These are phyloP conservation scores for Parmelia sp. DNA, from an alignment of 495 filamentous ascomycete species.

Conservation along the genomic window DNA sequence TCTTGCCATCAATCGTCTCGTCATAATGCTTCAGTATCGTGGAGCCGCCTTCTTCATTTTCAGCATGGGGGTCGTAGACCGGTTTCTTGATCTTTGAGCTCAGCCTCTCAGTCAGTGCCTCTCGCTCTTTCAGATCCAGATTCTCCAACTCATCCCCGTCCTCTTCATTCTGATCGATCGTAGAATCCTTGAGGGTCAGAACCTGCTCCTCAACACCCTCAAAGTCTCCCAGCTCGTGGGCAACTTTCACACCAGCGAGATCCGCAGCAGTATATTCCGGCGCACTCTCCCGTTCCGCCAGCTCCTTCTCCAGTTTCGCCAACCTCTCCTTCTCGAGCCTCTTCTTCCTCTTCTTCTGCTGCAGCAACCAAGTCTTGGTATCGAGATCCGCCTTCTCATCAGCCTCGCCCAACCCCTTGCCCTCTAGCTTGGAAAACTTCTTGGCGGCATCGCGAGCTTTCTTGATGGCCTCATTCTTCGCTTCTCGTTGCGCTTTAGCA, in stretches of 20 bases:
- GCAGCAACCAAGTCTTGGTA: constrained; percentile 75
- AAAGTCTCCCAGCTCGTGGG: constrained; percentile 72
- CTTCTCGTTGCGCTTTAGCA: constrained; percentile 70
- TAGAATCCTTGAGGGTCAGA: constrained; percentile 83
- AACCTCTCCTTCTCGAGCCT: constrained; percentile 65
- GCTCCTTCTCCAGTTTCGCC: constrained; percentile 66
- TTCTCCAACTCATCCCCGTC: constrained; percentile 92
- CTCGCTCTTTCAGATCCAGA: constrained; percentile 66
- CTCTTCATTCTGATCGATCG: constrained; percentile 76
- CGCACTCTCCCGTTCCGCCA: constrained; percentile 55
- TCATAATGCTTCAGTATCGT: constrained; percentile 82
- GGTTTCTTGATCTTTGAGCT: constrained; percentile 89
- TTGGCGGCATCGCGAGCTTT: constrained; percentile 79
- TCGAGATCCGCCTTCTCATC: constrained; percentile 60
- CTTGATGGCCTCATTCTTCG: constrained; percentile 71
- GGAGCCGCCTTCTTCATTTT: constrained; percentile 52
- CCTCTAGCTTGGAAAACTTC: constrained; percentile 66
- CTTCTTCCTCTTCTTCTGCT: constrained; percentile 85
- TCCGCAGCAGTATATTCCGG: constrained; percentile 71
- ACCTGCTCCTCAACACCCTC: constrained; percentile 76
- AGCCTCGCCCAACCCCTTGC: constrained; percentile 70
- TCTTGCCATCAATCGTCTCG: constrained; percentile 90
- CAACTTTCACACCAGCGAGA: constrained; percentile 84
- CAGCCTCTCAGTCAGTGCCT: constrained; percentile 68
- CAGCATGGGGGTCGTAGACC: constrained; percentile 76